These are phyloP conservation scores for Leccinum variicolor DNA, from an alignment of 768 basidiomycete genomes.

Conservation along the genomic window DNA sequence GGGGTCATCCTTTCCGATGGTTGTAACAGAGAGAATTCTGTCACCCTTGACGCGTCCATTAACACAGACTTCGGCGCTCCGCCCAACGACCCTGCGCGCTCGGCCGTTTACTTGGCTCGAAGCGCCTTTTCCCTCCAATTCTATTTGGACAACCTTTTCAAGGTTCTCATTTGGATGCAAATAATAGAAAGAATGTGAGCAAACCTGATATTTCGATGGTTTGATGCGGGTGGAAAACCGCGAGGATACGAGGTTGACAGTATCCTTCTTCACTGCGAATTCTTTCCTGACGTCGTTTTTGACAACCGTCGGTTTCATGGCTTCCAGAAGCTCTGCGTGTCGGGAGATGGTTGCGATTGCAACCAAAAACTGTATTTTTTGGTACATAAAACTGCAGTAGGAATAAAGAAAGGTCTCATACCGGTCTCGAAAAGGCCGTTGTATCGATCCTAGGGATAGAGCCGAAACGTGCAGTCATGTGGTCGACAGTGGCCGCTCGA, in stretches of 20 bases:
- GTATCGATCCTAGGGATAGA: constrained; percentile 22
- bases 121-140: constrained; percentile 4
- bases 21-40: constrained; percentile 36
- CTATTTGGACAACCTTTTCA: constrained; percentile 19
- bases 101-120: constrained; percentile 15
- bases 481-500: constrained; percentile 28
- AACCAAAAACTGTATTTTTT: constrained; percentile 35
- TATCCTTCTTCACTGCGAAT: constrained; percentile 27
- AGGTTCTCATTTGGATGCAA: not conserved
- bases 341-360: constrained; percentile 45
- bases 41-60: constrained; percentile 14
- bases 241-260: constrained; percentile 33
- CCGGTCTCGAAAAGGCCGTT: constrained; percentile 27
- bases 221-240: constrained; percentile 47
- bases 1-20: constrained; percentile 50
- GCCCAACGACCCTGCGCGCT: constrained; percentile 33
- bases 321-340: constrained; percentile 44
- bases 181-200: constrained; percentile 2
- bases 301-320: constrained; percentile 42
- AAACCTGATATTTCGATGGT: constrained; percentile 37
- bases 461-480: constrained; percentile 16
- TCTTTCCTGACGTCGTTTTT: constrained; percentile 40
- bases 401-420: constrained; percentile 13
- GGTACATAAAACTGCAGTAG: not conserved
- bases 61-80: constrained; percentile 32